phyloP scores from a whole-genome alignment of 208 protist species.

The Crithidia bombi region DNA sequence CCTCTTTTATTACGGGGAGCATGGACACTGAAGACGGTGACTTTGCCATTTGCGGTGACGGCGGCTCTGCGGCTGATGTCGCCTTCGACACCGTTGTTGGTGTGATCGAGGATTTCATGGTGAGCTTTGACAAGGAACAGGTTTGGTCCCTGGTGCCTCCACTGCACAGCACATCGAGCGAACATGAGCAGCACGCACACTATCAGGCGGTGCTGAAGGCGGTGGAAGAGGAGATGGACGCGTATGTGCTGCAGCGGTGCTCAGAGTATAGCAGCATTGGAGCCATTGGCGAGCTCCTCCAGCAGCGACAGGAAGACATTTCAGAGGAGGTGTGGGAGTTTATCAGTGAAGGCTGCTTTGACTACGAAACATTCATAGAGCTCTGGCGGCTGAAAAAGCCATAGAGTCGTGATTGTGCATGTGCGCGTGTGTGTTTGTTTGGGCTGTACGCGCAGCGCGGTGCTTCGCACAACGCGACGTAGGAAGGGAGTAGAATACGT shows the following conservation, averaged over 20 bases:
- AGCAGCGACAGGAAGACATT: slow-evolving; percentile 68
- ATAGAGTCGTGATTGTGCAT: slow-evolving; percentile 17
- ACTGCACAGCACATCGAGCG: slow-evolving; percentile 39
- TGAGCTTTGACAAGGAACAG: slow-evolving; percentile 58
- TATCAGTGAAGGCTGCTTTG: slow-evolving; percentile 83
- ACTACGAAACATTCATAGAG: slow-evolving; percentile 74
- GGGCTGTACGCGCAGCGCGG: too few species aligned
- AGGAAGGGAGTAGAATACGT: too few species aligned
- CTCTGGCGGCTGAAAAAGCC: slow-evolving; percentile 49
- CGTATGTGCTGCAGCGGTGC: slow-evolving; percentile 46
- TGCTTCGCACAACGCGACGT: too few species aligned
- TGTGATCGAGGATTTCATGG: slow-evolving; percentile 88
- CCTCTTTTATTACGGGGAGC: not conserved
- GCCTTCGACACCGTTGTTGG: slow-evolving; percentile 79
- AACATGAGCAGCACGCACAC: slow-evolving; percentile 71
- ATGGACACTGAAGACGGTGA: slow-evolving; percentile 87
- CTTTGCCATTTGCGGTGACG: slow-evolving; percentile 65
- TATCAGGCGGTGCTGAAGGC: slow-evolving; percentile 54
- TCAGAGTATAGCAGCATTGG: slow-evolving; percentile 30
- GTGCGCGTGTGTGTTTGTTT: too few species aligned
- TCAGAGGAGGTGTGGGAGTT: slow-evolving; percentile 84
- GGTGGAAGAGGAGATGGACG: slow-evolving; percentile 69
- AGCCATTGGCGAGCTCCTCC: slow-evolving; percentile 48
- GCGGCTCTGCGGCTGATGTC: slow-evolving; percentile 62
- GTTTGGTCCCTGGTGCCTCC: slow-evolving; percentile 49